Percentiles rank a stretch among this genome's conserved stretches.
phyloP scores from a whole-genome alignment of 371 early-diverging fungal species.

The Haplosporangium sp. region DNA sequence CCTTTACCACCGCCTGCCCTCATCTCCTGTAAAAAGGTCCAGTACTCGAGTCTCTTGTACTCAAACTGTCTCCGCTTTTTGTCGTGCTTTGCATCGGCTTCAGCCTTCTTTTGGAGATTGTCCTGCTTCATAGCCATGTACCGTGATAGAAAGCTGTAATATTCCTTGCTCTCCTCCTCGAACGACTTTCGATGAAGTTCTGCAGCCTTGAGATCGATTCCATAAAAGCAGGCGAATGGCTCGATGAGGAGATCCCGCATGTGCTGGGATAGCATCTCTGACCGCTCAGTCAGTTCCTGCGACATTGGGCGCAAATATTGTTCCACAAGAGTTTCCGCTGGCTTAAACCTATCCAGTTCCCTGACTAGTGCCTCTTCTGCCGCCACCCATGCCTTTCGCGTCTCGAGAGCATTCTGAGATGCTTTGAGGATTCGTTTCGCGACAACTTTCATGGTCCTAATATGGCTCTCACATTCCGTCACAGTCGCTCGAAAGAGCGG shows the following conservation, averaged over 20 bases:
- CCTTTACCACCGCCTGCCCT: constrained; percentile 73
- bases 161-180: constrained; percentile 75
- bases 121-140: constrained; percentile 65
- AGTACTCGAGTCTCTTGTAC: constrained; percentile 74
- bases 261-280: constrained; percentile 55
- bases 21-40: constrained; percentile 68
- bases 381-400: constrained; percentile 40
- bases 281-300: constrained; percentile 37
- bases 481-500: constrained; percentile 70
- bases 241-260: constrained; percentile 65
- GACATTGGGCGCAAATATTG: constrained; percentile 58
- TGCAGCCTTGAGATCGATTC: constrained; percentile 67
- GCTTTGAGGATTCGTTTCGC: constrained; percentile 65
- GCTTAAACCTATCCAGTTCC: constrained; percentile 58
- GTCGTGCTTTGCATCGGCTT: constrained; percentile 62
- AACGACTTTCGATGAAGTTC: constrained; percentile 68
- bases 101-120: constrained; percentile 57
- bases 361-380: constrained; percentile 59
- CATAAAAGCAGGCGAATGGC: constrained; percentile 69
- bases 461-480: constrained; percentile 63
- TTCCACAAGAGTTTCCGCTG: constrained; percentile 55
- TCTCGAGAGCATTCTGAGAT: constrained; percentile 56
- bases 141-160: constrained; percentile 66
- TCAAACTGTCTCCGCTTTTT: constrained; percentile 68
- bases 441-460: constrained; percentile 56